Evolutionary conservation across 441 rosid species (phyloP).

Genomic region (Dalechampia spathulata): DNA sequence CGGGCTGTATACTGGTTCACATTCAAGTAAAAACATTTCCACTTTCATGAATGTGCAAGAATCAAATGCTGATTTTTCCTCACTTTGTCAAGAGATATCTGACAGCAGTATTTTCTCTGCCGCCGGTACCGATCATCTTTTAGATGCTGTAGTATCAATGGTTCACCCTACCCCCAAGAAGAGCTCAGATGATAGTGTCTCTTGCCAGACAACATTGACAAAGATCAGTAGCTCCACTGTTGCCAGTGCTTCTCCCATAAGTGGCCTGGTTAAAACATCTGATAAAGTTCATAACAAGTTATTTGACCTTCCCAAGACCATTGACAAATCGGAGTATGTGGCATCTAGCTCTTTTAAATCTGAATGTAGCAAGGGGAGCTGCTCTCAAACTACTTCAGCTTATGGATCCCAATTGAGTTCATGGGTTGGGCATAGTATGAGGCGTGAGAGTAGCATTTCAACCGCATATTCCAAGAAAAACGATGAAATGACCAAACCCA

Average conservation of each 20-base stretch:
- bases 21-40: slow-evolving; percentile 29
- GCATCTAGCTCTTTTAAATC: slow-evolving; percentile 38
- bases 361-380: slow-evolving; percentile 35
- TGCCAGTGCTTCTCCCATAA: slow-evolving; percentile 33
- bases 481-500: slow-evolving; percentile 54
- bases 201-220: slow-evolving; percentile 62
- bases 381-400: slow-evolving; percentile 45
- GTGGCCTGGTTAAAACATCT: slow-evolving; percentile 25
- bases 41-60: slow-evolving; percentile 32
- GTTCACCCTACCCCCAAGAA: slow-evolving; percentile 52
- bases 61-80: slow-evolving; percentile 27
- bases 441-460: slow-evolving; percentile 42
- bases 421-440: slow-evolving; percentile 57
- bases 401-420: slow-evolving; percentile 77
- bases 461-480: slow-evolving; percentile 62
- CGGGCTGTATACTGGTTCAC: slow-evolving; percentile 21
- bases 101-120: slow-evolving; percentile 27
- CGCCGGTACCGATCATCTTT: slow-evolving; percentile 51
- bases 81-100: slow-evolving; percentile 29
- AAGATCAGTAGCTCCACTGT: slow-evolving; percentile 51
- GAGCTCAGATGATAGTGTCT: slow-evolving; percentile 57
- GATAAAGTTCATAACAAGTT: slow-evolving; percentile 31
- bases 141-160: slow-evolving; percentile 87
- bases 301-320: slow-evolving; percentile 29
- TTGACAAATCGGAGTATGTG: slow-evolving; percentile 22